phyloP scores from a whole-genome alignment of 768 basidiomycete species.

The Roridomyces roridus region DNA sequence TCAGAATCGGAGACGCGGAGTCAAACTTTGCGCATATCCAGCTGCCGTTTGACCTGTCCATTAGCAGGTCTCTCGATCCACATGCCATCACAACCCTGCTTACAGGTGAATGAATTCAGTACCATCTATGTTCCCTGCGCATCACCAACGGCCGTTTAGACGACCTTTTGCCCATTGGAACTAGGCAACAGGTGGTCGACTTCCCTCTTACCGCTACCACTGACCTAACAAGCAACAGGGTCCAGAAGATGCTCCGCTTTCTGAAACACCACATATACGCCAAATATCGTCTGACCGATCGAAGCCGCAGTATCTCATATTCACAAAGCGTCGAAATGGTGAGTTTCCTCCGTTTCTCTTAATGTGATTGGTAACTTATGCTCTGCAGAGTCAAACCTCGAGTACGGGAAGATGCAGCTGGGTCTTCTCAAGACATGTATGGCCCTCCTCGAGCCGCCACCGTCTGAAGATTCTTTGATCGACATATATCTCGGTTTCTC shows the following conservation, averaged over 20 bases:
- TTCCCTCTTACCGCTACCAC: too few relatives aligned
- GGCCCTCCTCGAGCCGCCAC: constrained; percentile 18
- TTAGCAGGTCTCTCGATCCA: constrained; percentile 16
- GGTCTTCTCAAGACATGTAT: constrained; percentile 10
- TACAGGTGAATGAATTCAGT: constrained; percentile 15
- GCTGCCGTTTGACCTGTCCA: constrained; percentile 23
- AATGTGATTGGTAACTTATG: not conserved
- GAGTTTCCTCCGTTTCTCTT: not conserved
- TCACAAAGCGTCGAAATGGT: constrained; percentile 21
- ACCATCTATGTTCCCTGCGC: not conserved
- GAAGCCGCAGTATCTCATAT: constrained; percentile 29
- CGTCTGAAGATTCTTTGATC: constrained; percentile 14
- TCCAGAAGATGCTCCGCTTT: constrained; percentile 22
- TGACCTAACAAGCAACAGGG: too few relatives aligned
- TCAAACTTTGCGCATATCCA: too few relatives aligned
- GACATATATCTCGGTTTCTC: constrained; percentile 18
- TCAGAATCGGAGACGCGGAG: constrained; percentile 17
- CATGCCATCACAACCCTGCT: constrained; percentile 24
- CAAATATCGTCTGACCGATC: constrained; percentile 27
- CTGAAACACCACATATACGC: constrained; percentile 23
- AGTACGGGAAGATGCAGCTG: constrained; percentile 10
- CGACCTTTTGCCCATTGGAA: constrained; percentile 19
- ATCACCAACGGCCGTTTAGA: constrained; percentile 1
- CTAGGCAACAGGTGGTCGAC: too few relatives aligned
- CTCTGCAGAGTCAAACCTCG: not conserved